A percentile compares a stretch with the other conserved stretches of the same genome.
These are phyloP conservation scores for Jatropha multifida DNA, from an alignment of 441 rosid species.

Conservation along the genomic window DNA sequence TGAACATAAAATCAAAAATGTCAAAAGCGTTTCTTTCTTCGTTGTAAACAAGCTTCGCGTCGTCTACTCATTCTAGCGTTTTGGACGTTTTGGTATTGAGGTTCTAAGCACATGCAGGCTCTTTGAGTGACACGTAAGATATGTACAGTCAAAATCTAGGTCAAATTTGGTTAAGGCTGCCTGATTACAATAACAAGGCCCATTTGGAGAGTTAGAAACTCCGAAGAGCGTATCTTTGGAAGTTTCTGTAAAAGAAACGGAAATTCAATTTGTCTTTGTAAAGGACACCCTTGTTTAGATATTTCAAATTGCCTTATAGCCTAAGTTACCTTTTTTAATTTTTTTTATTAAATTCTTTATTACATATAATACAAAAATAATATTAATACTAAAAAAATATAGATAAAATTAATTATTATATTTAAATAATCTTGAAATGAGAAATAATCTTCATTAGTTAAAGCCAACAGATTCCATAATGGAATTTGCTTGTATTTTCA, in stretches of 20 bases:
- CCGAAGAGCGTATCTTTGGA: neutral
- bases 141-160: neutral
- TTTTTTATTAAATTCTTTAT: too few relatives aligned
- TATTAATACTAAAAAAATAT: too few relatives aligned
- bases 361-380: too few relatives aligned
- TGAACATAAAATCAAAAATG: too few relatives aligned
- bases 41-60: neutral
- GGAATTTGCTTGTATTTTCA: too few relatives aligned
- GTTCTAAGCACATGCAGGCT: neutral
- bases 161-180: neutral
- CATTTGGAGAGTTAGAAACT: neutral
- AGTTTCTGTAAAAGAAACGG: neutral
- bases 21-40: neutral
- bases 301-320: too few relatives aligned
- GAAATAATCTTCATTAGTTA: too few relatives aligned
- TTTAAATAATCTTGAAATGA: too few relatives aligned
- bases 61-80: neutral
- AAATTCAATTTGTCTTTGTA: neutral
- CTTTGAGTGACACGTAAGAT: neutral
- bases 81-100: neutral
- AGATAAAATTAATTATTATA: too few relatives aligned
- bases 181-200: neutral
- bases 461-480: too few relatives aligned
- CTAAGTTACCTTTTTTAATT: too few relatives aligned
- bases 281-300: neutral